A percentile compares a stretch with the other conserved stretches of the same genome.
Evolutionary conservation across 192 early-diverging fungal genomes (phyloP).

Genomic region (Podila verticillata): DNA sequence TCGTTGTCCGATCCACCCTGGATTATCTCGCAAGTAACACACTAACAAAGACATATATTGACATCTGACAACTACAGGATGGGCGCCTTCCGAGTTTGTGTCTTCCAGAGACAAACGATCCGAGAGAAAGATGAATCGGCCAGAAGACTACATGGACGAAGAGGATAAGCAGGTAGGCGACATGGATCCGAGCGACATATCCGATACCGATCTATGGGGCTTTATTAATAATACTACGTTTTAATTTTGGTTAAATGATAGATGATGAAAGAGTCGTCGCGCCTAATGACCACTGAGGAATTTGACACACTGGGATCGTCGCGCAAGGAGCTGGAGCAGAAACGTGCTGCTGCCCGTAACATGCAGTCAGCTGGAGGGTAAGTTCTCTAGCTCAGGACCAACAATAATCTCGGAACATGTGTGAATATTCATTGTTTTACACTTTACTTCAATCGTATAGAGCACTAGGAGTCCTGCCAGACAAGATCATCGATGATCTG

Average conservation of each 20-base stretch:
- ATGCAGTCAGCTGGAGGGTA: conserved; percentile 61
- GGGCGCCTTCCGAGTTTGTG: conserved; percentile 79
- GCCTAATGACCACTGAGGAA: conserved; percentile 71
- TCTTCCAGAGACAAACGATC: conserved; percentile 77
- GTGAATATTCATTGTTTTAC: background rate
- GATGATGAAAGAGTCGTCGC: conserved; percentile 57
- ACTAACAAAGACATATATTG: background rate
- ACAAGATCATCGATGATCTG: conserved; percentile 64
- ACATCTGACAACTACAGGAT: conserved; percentile 60
- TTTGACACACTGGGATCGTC: conserved; percentile 76
- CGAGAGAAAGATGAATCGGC: conserved; percentile 54
- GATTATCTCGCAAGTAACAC: background rate
- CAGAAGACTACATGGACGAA: conserved; percentile 98
- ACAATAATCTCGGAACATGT: background rate
- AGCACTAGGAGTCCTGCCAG: conserved; percentile 54
- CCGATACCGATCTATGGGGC: too few relatives aligned
- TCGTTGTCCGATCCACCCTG: too few relatives aligned
- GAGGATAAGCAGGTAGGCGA: conserved; percentile 81
- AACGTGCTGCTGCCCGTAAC: conserved; percentile 51
- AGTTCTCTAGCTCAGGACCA: background rate
- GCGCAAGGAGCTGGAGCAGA: conserved; percentile 63
- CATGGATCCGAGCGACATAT: background rate
- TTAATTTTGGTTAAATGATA: conserved; percentile 15
- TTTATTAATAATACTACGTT: background rate
- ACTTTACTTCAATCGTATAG: conserved; percentile 2